A percentile compares a stretch with the other conserved stretches of the same genome.
Evolutionary conservation across 345 rosid genomes (phyloP).

Genomic region (Erodium maritimum): DNA sequence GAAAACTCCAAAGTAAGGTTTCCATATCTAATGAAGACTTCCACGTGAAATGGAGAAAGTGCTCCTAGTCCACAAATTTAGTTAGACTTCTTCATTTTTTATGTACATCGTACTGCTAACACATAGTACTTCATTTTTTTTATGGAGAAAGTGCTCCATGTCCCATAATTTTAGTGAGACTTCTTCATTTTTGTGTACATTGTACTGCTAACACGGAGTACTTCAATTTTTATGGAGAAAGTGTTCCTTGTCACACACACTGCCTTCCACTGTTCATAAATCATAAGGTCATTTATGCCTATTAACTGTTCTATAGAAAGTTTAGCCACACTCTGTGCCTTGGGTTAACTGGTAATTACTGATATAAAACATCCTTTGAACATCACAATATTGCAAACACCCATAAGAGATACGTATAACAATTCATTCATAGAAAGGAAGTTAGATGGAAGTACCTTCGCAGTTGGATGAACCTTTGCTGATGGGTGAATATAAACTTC

Average conservation of each 20-base stretch:
- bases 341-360: background rate
- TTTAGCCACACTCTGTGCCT: background rate
- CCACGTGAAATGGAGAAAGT: no score
- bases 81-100: background rate
- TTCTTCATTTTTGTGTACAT: no score
- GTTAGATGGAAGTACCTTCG: constrained; percentile 37
- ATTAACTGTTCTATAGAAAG: no score
- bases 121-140: no score
- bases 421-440: background rate
- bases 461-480: constrained; percentile 73
- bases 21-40: no score
- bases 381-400: background rate
- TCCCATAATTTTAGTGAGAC: no score
- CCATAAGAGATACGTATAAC: background rate
- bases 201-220: no score
- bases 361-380: background rate
- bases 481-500: constrained; percentile 81
- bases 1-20: background rate
- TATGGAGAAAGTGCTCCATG: no score
- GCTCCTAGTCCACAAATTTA: background rate
- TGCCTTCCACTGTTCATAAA: background rate
- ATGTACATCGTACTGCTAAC: no score
- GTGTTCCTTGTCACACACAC: no score
- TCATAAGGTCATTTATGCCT: background rate
- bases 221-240: no score